Base-by-base conservation (phyloP, 768 basidiomycete genomes). In the Hygrophorus pudorinus region DNA sequence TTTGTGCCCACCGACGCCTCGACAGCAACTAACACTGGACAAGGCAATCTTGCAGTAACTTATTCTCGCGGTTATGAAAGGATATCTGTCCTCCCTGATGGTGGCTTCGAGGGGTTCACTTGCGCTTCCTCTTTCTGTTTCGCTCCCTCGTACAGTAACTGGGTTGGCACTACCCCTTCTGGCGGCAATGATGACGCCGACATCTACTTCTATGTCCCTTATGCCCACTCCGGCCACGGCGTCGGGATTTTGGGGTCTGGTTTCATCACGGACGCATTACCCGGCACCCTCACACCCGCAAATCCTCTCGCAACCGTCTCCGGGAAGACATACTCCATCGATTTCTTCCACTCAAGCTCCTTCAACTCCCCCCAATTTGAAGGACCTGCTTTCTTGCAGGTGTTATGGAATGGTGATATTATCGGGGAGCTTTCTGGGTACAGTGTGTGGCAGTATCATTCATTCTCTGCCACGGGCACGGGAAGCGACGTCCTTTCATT, bases 331-430 rank as follows among this genome's bases (percentile, higher is more conserved):
- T 54, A 54, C 30, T 33, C 31, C 14, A 35, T 54, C 5, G 40
- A 46, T 36, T 52, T 54, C 34, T 54, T 54, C 47, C 31, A 48
- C 21, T 41, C 48, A 17, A 52, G 51, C 41, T 33, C 46, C n/a
- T 54, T 49, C 37, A 52, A 48, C 42, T 46, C 45, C 24, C 20
- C 16, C 14, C 24, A 24, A 24, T 27, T 50, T 29, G 50, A 52
- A 37, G 29, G 8, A 1, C 13, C 40, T 20, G 13, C 53, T 20
- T 52, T 52, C 35, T 44, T 50, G 9, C 34, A 47, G 11, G 49
- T 54, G 11, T 38, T 28, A 44, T 54, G 53, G 53, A 49, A 48
- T n/a, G 48, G 51, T n/a, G 29, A 5, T 32, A 18, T 48, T 2
- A 48, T 32, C 16, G 53, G 48, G 30, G 46, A 37, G 8, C 38